Conservation (phyloP, 2,329 filamentous ascomycete genomes). For the Myriosclerotinia scirpicola region DNA sequence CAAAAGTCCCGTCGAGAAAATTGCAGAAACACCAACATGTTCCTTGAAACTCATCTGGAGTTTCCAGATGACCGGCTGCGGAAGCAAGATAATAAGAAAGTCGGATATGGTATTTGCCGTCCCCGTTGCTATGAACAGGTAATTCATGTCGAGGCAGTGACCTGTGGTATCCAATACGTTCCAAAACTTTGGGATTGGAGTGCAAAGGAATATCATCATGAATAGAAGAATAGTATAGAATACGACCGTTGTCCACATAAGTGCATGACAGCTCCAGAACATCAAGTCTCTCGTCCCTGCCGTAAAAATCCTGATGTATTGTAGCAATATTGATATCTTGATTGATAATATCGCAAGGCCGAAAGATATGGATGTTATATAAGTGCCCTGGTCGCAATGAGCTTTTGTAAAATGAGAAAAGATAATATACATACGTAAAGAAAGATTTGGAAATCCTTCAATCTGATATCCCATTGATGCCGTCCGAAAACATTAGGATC, state of each 20-base stretch:
- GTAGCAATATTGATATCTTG: slow-evolving; percentile 13
- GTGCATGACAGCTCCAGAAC: slow-evolving; percentile 10
- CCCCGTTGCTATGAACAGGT: not conserved
- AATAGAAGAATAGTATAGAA: not conserved
- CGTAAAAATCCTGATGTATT: slow-evolving; percentile 5
- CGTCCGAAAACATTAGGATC: slow-evolving; percentile 8
- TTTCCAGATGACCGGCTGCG: slow-evolving; percentile 2
- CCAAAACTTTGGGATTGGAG: slow-evolving; percentile 5
- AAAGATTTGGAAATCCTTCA: not conserved
- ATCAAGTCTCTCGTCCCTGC: slow-evolving; percentile 2
- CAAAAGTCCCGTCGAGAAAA: slow-evolving; percentile 11
- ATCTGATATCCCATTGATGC: slow-evolving; percentile 14
- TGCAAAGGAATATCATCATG: slow-evolving; percentile 12
- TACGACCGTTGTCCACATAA: slow-evolving; percentile 2
- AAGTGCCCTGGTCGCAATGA: not conserved
- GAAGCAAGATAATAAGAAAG: slow-evolving; percentile 7
- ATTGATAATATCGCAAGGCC: slow-evolving; percentile 14
- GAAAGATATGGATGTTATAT: slow-evolving; percentile 11
- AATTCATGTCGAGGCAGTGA: slow-evolving; percentile 2
- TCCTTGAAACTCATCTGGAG: slow-evolving; percentile 15
- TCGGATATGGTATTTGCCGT: not conserved
- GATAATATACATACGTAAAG: not conserved
- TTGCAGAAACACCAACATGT: slow-evolving; percentile 3
- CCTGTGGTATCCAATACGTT: not conserved
- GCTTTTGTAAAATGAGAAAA: not conserved